Evolutionary conservation across 164 flowering plant genomes (phyloP).

Genomic region (Hamamelis virginiana): DNA sequence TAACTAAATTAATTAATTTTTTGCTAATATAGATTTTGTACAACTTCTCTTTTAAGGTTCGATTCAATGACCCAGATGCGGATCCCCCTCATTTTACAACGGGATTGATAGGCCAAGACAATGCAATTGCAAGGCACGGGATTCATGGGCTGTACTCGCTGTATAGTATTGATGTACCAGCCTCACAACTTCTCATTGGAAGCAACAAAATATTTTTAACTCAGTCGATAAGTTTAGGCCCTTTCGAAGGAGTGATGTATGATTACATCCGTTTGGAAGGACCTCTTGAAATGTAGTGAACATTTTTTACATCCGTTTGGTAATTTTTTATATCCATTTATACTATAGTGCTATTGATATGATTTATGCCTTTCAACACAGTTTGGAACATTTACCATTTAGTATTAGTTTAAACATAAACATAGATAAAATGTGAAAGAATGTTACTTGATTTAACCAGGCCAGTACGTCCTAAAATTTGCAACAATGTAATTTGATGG

Average conservation of each 20-base stretch:
- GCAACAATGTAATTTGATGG: too few relatives aligned
- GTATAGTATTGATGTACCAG: conserved; percentile 27
- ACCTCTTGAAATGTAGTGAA: too few relatives aligned
- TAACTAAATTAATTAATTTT: neutral
- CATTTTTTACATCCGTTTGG: too few relatives aligned
- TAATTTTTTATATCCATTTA: too few relatives aligned
- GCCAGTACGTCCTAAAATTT: too few relatives aligned
- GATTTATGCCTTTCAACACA: too few relatives aligned
- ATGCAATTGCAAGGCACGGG: conserved; percentile 63
- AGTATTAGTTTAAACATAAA: too few relatives aligned
- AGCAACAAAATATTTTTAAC: conserved; percentile 29
- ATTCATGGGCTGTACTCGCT: conserved; percentile 54
- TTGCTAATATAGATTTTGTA: neutral
- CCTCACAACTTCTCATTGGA: conserved; percentile 17
- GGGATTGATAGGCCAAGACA: conserved; percentile 47
- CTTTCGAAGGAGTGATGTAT: conserved; percentile 27
- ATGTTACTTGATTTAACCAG: too few relatives aligned
- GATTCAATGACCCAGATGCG: conserved; percentile 26
- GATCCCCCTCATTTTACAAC: conserved; percentile 25
- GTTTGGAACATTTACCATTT: too few relatives aligned
- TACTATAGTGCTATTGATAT: too few relatives aligned
- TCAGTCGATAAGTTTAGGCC: conserved; percentile 16
- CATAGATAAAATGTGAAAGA: too few relatives aligned
- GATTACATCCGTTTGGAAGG: conserved; percentile 30
- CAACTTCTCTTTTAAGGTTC: conserved; percentile 23